Evolutionary conservation across 257 asterid species (phyloP), one percentile per base, ranked within the genome.

Genomic region (Echites panduratus): DNA sequence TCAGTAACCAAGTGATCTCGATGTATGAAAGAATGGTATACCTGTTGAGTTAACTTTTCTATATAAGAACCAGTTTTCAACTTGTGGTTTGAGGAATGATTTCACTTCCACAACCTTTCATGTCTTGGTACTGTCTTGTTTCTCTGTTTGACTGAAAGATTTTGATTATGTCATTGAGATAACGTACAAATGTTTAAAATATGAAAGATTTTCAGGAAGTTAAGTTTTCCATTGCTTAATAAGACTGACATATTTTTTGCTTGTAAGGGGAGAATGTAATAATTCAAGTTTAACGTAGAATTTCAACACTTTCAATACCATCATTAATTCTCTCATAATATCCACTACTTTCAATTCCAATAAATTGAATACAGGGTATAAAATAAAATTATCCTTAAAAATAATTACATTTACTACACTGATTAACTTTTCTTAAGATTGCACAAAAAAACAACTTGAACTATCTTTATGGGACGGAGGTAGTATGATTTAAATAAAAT

Each of bases 11-110:
- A 82, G 96, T 80, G 78, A 87, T 94, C 76, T 73, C 77, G 65
- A 88, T 94, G 90, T 94, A 89, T 53, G 97, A 94, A 84, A 89
- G 94, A 82, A 90, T 94, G 96, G 98, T 94, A 91, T 65, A 96
- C 73, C 50, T 52, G 68, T 67, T 67, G 38, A 54, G 66, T 24
- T 22, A 69, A n/a, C 52, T 65, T 52, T 24, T 58, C 40, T 58
- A 29, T 32, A 22, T 26, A 3, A 22, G 29, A 56, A 56, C 32
- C 24, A 22, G 2, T 12, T 58, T 58, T 2, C 5, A 9, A 22
- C 32, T 22, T 56, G 35, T 56, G 32, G 35, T 22, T 9, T 9
- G 9, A 22, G 35, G 17, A 56, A n/a, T 22, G 63, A 9, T 4
- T 22, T 56, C 17, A 56, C 63, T 22, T 56, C 35, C 63, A n/a